Conservation (phyloP, 192 early-diverging fungal genomes). For the Podila horticola region DNA sequence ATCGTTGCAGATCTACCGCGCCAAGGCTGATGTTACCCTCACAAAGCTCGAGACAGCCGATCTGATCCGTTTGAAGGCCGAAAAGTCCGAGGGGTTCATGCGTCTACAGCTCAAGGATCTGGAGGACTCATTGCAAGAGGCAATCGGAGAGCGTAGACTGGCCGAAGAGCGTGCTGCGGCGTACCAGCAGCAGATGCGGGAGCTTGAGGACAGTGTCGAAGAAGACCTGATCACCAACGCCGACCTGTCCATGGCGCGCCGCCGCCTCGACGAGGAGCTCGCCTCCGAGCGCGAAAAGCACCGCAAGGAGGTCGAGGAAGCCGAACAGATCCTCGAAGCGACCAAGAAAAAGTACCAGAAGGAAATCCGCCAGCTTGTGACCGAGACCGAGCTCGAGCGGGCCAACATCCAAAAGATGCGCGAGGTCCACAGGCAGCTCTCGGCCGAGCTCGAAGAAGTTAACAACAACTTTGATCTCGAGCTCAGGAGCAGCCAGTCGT, state of each 20-base stretch:
- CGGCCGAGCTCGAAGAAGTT: slow-evolving; percentile 69
- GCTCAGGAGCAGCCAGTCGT: slow-evolving; percentile 68
- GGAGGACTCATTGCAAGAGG: slow-evolving; percentile 72
- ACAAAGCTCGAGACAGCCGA: slow-evolving; percentile 74
- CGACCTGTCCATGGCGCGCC: slow-evolving; percentile 76
- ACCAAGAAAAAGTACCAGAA: slow-evolving; percentile 86
- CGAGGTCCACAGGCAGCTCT: slow-evolving; percentile 76
- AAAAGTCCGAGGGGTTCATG: slow-evolving; percentile 75
- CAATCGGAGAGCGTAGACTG: slow-evolving; percentile 64
- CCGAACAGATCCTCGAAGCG: slow-evolving; percentile 75
- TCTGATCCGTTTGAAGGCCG: slow-evolving; percentile 75
- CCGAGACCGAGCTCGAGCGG: slow-evolving; percentile 84
- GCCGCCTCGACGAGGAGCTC: slow-evolving; percentile 83
- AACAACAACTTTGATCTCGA: slow-evolving; percentile 75
- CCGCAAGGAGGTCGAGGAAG: slow-evolving; percentile 79
- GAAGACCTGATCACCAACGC: slow-evolving; percentile 76
- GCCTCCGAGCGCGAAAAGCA: slow-evolving; percentile 74
- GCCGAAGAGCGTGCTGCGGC: slow-evolving; percentile 72
- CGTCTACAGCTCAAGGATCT: slow-evolving; percentile 76
- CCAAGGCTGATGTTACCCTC: slow-evolving; percentile 62
- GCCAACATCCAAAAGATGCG: slow-evolving; percentile 71
- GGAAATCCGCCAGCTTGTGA: slow-evolving; percentile 81
- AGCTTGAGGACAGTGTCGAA: slow-evolving; percentile 81
- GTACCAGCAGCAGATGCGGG: slow-evolving; percentile 77
- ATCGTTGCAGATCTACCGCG: slow-evolving; percentile 61